phyloP scores from a whole-genome alignment of 1,284 basidiomycete genomes.

The Apiotrichum akiyoshidainum region DNA sequence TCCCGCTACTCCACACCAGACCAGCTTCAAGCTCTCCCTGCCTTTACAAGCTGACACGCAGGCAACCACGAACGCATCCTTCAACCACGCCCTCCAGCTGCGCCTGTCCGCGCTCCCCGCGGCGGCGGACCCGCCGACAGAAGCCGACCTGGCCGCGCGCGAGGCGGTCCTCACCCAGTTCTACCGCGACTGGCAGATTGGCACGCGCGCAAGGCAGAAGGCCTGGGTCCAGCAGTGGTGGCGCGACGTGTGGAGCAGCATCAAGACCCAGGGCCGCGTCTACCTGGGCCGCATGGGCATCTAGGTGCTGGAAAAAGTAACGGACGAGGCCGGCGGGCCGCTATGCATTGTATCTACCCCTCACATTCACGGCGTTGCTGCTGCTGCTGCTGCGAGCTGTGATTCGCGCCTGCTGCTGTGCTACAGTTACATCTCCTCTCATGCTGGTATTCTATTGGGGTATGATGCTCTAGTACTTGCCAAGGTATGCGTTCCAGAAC shows the following conservation, averaged over 20 bases:
- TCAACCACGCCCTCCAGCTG: conserved; percentile 34
- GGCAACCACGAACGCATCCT: conserved; percentile 38
- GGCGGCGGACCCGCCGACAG: conserved; percentile 33
- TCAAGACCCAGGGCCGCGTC: conserved; percentile 40
- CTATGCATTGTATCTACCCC: too few relatives aligned
- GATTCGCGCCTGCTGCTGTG: neutral
- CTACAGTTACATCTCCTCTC: neutral
- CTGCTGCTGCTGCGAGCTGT: too few relatives aligned
- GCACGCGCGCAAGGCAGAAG: conserved; percentile 33
- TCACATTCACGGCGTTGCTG: too few relatives aligned
- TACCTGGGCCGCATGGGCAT: conserved; percentile 17
- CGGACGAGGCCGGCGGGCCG: too few relatives aligned
- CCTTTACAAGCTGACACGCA: conserved; percentile 15
- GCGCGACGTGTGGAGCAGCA: conserved; percentile 42
- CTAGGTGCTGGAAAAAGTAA: neutral
- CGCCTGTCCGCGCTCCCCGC: conserved; percentile 37
- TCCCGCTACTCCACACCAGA: neutral
- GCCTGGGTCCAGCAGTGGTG: conserved; percentile 47
- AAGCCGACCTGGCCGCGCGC: conserved; percentile 28
- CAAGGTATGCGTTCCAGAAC: conserved; percentile 13
- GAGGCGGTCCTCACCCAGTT: conserved; percentile 43
- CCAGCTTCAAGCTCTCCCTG: neutral
- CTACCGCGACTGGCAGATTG: conserved; percentile 48
- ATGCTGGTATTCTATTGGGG: too few relatives aligned
- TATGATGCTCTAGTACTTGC: neutral